Evolutionary conservation across 2,329 filamentous ascomycete species (phyloP).

Genomic region (Tolypocladium ovalisporum): DNA sequence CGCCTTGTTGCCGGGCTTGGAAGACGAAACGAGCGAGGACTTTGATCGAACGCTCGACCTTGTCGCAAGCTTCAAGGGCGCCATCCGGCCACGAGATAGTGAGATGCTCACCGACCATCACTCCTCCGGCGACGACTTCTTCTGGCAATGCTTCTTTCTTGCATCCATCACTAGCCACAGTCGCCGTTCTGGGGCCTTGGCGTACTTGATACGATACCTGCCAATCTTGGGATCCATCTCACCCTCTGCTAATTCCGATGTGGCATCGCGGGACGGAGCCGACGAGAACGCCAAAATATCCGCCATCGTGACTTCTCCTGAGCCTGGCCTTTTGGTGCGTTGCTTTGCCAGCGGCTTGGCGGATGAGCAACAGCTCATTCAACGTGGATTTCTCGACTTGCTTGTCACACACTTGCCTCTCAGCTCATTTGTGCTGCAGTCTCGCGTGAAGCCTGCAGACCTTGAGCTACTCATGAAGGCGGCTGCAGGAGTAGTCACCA

Average conservation of each 20-base stretch:
- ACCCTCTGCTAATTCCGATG: conserved; percentile 2
- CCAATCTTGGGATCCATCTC: conserved; percentile 33
- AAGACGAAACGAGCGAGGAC: conserved; percentile 95
- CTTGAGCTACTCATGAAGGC: conserved; percentile 72
- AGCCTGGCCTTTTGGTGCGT: conserved; percentile 80
- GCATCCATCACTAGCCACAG: conserved; percentile 84
- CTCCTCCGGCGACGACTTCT: conserved; percentile 68
- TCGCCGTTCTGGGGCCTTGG: conserved; percentile 74
- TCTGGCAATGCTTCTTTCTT: conserved; percentile 97
- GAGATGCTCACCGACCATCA: conserved; percentile 40
- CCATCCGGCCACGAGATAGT: conserved; percentile 45
- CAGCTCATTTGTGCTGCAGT: conserved; percentile 70
- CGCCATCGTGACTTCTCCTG: conserved; percentile 70
- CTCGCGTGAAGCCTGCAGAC: conserved; percentile 60
- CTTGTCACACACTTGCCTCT: conserved; percentile 84
- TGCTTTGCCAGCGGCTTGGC: conserved; percentile 84
- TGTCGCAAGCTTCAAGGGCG: conserved; percentile 64
- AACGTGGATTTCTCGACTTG: conserved; percentile 86
- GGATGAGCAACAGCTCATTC: conserved; percentile 83
- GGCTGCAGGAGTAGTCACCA: conserved; percentile 75
- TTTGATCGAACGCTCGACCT: conserved; percentile 80
- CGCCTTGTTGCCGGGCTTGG: conserved; percentile 79
- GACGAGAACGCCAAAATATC: conserved; percentile 33
- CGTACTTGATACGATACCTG: conserved; percentile 70
- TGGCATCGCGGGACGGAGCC: conserved; percentile 1